Evolutionary conservation across 495 filamentous ascomycete genomes (phyloP).

Genomic region (Penicillium lagena): DNA sequence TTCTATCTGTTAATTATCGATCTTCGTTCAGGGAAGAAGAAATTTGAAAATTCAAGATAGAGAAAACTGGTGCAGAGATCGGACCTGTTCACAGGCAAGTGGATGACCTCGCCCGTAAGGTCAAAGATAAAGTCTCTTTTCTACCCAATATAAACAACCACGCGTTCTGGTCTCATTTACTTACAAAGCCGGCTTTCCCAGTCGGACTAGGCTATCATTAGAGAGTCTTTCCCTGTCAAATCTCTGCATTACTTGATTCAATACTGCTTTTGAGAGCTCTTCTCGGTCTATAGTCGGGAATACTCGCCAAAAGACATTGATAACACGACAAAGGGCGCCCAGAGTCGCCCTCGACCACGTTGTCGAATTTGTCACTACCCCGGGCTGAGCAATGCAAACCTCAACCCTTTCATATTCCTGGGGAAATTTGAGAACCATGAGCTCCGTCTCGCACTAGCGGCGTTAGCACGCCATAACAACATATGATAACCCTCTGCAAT

Average conservation of each 20-base stretch:
- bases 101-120: no score
- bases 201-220: conserved; percentile 39
- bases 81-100: no score
- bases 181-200: conserved; percentile 12
- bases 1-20: no score
- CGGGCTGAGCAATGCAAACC: conserved; percentile 30
- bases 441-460: conserved; percentile 36
- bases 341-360: conserved; percentile 4
- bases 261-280: conserved; percentile 37
- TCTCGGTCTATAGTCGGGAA: conserved; percentile 27
- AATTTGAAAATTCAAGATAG: no score
- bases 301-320: conserved; percentile 1
- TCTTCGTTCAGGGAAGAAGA: no score
- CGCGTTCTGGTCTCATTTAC: no score
- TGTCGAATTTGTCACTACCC: conserved; percentile 12
- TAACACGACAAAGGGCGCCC: neutral
- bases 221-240: conserved; percentile 39
- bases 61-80: no score
- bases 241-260: conserved; percentile 38
- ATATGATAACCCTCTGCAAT: neutral
- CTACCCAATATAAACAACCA: no score
- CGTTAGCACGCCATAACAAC: neutral
- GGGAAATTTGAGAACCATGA: conserved; percentile 30
- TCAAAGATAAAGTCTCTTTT: no score
- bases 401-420: conserved; percentile 25